phyloP scores from a whole-genome alignment of 108 stramenopile species.

The Nannochloropsis gaditana region DNA sequence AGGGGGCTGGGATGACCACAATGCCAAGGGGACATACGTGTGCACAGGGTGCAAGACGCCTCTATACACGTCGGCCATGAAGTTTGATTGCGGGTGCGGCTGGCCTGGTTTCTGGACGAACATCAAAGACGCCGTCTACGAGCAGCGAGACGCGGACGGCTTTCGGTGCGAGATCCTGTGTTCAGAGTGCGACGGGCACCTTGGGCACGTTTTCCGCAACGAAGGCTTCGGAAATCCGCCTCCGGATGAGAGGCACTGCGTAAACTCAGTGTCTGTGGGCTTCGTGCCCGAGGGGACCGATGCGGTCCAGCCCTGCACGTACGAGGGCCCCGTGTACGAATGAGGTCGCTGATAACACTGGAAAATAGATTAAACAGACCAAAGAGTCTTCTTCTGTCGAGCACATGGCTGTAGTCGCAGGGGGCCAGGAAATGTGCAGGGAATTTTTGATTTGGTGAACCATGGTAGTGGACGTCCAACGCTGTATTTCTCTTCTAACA shows the following conservation, averaged over 20 bases:
- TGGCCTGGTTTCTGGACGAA: conserved; percentile 55
- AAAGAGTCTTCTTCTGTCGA: no score
- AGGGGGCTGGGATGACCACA: conserved; percentile 38
- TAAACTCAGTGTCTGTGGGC: conserved; percentile 42
- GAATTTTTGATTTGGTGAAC: no score
- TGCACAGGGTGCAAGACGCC: conserved; percentile 45
- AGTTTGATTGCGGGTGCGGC: conserved; percentile 55
- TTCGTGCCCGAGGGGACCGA: conserved; percentile 38
- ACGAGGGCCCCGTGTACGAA: conserved; percentile 11
- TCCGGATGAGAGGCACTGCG: conserved; percentile 54
- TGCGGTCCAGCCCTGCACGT: background rate
- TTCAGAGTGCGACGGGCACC: conserved; percentile 49
- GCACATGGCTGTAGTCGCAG: no score
- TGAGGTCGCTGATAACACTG: background rate
- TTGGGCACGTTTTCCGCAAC: conserved; percentile 53
- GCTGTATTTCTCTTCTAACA: no score
- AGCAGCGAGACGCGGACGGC: conserved; percentile 43
- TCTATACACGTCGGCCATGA: conserved; percentile 41
- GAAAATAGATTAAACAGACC: background rate
- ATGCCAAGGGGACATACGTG: conserved; percentile 44
- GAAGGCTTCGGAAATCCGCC: conserved; percentile 50
- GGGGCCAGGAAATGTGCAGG: no score
- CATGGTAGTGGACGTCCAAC: no score
- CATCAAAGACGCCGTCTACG: conserved; percentile 47
- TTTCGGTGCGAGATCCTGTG: conserved; percentile 49